Percentiles rank a stretch among this genome's conserved stretches.
Evolutionary conservation across 2,329 filamentous ascomycete species (phyloP).

Genomic region (Fusarium sp.): DNA sequence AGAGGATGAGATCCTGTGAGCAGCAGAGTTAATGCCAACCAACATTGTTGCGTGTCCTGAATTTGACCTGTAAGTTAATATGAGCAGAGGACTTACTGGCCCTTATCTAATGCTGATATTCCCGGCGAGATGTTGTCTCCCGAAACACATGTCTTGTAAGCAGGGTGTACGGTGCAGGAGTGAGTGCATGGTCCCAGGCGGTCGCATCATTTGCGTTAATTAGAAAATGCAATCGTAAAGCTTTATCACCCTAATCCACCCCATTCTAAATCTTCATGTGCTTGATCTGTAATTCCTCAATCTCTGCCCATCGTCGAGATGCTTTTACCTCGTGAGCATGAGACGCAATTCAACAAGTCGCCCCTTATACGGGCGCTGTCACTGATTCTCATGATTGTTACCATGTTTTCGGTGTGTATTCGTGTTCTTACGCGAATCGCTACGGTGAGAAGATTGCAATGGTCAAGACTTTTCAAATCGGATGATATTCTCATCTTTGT

Average conservation of each 20-base stretch:
- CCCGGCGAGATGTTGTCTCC: background rate
- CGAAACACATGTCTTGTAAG: background rate
- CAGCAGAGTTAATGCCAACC: background rate
- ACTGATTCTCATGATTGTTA: conserved; percentile 17
- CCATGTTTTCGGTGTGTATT: conserved; percentile 5
- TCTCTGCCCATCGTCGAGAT: conserved; percentile 1
- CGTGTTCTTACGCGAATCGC: conserved; percentile 6
- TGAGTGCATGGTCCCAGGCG: background rate
- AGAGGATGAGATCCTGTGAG: background rate
- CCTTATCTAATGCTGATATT: background rate
- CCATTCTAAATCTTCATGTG: background rate
- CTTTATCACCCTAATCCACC: conserved; percentile 10
- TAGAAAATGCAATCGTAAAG: background rate
- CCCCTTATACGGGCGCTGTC: conserved; percentile 16
- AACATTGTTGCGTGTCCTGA: background rate
- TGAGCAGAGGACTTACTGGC: background rate
- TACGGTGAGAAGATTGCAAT: background rate
- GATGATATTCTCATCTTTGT: conserved; percentile 14
- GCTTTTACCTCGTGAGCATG: conserved; percentile 20
- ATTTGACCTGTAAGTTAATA: background rate
- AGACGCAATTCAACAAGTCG: conserved; percentile 23
- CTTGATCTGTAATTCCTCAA: background rate
- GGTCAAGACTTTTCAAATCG: background rate
- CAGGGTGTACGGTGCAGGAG: background rate
- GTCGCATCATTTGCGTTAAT: background rate